Evolutionary conservation across 1,284 basidiomycete genomes (phyloP).

Genomic region (Ustanciosporium gigantosporum): DNA sequence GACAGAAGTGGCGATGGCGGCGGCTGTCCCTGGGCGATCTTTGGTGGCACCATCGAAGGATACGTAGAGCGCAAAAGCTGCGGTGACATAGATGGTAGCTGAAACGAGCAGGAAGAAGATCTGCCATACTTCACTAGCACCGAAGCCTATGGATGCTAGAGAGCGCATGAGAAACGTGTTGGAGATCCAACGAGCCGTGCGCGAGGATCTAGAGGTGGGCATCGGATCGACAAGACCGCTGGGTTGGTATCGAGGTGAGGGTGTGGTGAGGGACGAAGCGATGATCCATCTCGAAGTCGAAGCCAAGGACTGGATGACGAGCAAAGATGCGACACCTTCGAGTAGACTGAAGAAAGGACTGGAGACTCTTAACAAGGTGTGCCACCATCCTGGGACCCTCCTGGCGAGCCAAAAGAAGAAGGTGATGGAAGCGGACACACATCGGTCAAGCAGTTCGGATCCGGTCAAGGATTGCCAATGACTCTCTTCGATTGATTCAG

Average conservation of each 20-base stretch:
- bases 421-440: slow-evolving; percentile 20
- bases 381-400: slow-evolving; percentile 54
- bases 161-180: slow-evolving; percentile 39
- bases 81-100: slow-evolving; percentile 55
- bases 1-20: slow-evolving; percentile 54
- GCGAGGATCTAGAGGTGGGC: neutral
- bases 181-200: slow-evolving; percentile 20
- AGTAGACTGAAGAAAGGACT: slow-evolving; percentile 57
- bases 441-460: slow-evolving; percentile 7
- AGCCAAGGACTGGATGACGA: slow-evolving; percentile 57
- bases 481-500: neutral
- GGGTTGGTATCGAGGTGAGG: slow-evolving; percentile 72
- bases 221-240: slow-evolving; percentile 63
- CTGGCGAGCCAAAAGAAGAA: slow-evolving; percentile 44
- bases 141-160: slow-evolving; percentile 48
- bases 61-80: slow-evolving; percentile 51
- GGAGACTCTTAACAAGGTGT: slow-evolving; percentile 49
- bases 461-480: slow-evolving; percentile 20
- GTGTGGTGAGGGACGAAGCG: slow-evolving; percentile 73
- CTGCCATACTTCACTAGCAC: slow-evolving; percentile 56
- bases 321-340: slow-evolving; percentile 56
- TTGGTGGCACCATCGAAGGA: slow-evolving; percentile 54
- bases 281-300: slow-evolving; percentile 54
- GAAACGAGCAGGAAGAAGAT: slow-evolving; percentile 56
- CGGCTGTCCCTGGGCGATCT: slow-evolving; percentile 45